A percentile compares a stretch with the other conserved stretches of the same genome.
These are phyloP conservation scores for Cornus kousa DNA, from an alignment of 148 eudicot genomes.

Conservation along the genomic window DNA sequence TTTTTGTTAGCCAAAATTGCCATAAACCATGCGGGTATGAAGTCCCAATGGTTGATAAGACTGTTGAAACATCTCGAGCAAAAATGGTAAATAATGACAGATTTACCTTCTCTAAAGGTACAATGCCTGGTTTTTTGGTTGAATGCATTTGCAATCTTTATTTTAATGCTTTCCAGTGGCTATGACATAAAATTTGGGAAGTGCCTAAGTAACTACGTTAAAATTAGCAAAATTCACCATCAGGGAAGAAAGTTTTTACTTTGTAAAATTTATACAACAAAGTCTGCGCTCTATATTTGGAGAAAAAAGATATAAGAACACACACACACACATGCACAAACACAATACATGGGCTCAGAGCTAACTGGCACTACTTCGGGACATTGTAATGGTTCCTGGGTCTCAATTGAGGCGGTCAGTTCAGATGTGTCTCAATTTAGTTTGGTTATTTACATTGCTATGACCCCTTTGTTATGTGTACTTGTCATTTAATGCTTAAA, in stretches of 20 bases:
- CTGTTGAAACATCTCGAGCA: constrained; percentile 24
- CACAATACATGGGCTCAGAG: neutral
- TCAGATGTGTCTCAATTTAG: neutral
- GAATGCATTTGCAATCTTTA: neutral
- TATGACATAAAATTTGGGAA: neutral
- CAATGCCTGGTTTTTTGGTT: neutral
- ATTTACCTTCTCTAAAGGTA: constrained; percentile 33
- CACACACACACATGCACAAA: no score
- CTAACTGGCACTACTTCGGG: neutral
- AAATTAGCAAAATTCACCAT: neutral
- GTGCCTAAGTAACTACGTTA: neutral
- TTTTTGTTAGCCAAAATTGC: constrained; percentile 2
- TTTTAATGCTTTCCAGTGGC: neutral
- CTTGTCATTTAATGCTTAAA: neutral
- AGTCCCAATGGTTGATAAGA: constrained; percentile 34
- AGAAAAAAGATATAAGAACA: neutral
- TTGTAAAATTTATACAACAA: neutral
- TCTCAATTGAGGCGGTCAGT: neutral
- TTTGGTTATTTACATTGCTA: neutral
- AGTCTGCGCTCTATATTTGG: neutral
- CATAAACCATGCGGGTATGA: constrained; percentile 10
- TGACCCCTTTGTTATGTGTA: neutral
- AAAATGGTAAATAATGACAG: constrained; percentile 20
- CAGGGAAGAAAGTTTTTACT: neutral
- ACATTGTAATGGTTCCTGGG: neutral